phyloP scores from a whole-genome alignment of 2,329 filamentous ascomycete genomes.

The Alternaria arborescens region DNA sequence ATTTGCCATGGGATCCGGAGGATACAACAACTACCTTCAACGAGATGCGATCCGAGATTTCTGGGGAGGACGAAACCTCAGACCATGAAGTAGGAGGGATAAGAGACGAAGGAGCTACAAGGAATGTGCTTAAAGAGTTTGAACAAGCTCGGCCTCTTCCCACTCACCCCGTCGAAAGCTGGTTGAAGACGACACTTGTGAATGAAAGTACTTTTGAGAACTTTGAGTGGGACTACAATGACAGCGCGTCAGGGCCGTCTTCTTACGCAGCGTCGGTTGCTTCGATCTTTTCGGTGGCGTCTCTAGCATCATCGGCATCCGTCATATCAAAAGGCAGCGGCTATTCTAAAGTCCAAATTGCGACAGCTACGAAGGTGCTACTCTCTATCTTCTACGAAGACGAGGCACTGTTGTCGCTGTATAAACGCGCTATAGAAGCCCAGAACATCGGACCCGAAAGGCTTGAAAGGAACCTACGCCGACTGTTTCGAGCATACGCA shows the following conservation, averaged over 20 bases:
- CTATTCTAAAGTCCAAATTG: constrained; percentile 15
- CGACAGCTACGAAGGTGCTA: constrained; percentile 15
- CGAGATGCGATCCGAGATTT: too few species aligned
- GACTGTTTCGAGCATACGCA: constrained; percentile 13
- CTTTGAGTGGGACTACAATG: neutral
- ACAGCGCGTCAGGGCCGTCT: neutral
- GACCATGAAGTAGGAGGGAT: too few species aligned
- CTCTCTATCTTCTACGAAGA: constrained; percentile 13
- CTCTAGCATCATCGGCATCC: constrained; percentile 11
- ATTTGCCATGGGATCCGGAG: too few species aligned
- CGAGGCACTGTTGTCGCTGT: constrained; percentile 5
- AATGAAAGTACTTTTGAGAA: neutral
- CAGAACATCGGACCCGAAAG: constrained; percentile 9
- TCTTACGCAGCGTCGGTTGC: constrained; percentile 6
- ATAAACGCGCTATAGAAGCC: constrained; percentile 2
- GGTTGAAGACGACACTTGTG: too few species aligned
- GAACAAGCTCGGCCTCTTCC: too few species aligned
- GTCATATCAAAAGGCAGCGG: constrained; percentile 9
- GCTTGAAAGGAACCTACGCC: constrained; percentile 10
- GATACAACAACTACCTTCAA: too few species aligned
- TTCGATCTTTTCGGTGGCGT: constrained; percentile 1
- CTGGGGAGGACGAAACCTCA: constrained; percentile 13
- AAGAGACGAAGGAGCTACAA: too few species aligned
- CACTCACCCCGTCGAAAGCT: too few species aligned
- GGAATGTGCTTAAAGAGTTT: too few species aligned